Conservation (phyloP, 495 filamentous ascomycete genomes). For the Thermothielavioides terrestris region DNA sequence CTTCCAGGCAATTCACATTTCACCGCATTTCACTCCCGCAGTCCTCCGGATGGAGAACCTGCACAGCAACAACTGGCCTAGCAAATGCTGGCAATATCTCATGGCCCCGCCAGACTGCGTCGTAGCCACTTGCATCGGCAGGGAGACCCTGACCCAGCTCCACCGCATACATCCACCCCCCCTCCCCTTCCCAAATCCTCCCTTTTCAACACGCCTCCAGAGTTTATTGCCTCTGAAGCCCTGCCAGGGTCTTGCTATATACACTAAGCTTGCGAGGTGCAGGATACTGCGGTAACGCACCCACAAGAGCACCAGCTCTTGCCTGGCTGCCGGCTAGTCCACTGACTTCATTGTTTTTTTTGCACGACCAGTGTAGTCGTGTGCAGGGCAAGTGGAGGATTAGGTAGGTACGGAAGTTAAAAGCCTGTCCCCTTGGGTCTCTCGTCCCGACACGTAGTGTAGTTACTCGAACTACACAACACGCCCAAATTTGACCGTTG, state of each 20-base stretch:
- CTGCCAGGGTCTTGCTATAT: slow-evolving; percentile 8
- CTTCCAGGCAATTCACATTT: too few species aligned
- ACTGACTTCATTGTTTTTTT: slow-evolving; percentile 21
- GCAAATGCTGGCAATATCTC: not conserved
- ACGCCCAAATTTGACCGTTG: slow-evolving; percentile 26
- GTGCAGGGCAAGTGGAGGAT: slow-evolving; percentile 2
- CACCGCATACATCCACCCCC: slow-evolving; percentile 1
- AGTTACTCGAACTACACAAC: too few species aligned
- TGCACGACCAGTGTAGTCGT: too few species aligned
- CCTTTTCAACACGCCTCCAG: too few species aligned
- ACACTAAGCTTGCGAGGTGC: slow-evolving; percentile 1
- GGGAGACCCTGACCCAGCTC: slow-evolving; percentile 1
- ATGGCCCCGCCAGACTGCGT: slow-evolving; percentile 1
- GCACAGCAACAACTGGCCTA: too few species aligned
- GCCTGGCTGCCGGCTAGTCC: slow-evolving; percentile 5
- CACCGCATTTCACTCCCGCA: too few species aligned
- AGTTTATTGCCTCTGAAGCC: slow-evolving; percentile 4
- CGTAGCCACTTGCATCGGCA: not conserved
- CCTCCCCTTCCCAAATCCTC: not conserved
- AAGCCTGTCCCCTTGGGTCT: too few species aligned
- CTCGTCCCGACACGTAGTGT: slow-evolving; percentile 5
- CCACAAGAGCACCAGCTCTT: slow-evolving; percentile 8
- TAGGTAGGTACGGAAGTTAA: too few species aligned
- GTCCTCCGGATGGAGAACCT: too few species aligned
- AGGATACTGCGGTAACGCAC: slow-evolving; percentile 4